Conservation (phyloP, 2,329 filamentous ascomycete species). For the Shiraia bambusicola region DNA sequence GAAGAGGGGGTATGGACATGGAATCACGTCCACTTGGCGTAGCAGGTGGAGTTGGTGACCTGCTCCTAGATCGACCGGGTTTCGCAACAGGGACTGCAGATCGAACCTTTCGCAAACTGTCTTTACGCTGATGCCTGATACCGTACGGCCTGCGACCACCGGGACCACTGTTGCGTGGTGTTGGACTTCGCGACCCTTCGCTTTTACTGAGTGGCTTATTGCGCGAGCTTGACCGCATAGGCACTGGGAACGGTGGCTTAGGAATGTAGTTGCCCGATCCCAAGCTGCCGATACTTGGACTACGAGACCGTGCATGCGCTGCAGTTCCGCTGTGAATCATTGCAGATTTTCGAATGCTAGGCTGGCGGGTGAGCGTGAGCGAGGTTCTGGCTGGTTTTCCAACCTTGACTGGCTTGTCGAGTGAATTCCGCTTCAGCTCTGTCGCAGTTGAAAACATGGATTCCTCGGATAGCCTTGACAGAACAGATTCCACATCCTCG, state of each 20-base stretch:
- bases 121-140: constrained; percentile 51
- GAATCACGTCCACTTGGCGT: constrained; percentile 70
- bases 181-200: constrained; percentile 78
- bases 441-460: constrained; percentile 24
- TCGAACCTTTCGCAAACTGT: constrained; percentile 75
- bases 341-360: constrained; percentile 73
- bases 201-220: constrained; percentile 68
- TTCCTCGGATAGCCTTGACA: constrained; percentile 35
- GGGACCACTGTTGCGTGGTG: constrained; percentile 52
- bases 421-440: constrained; percentile 31
- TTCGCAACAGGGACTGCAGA: constrained; percentile 73
- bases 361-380: constrained; percentile 41
- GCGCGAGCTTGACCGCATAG: constrained; percentile 82
- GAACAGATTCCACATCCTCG: constrained; percentile 44
- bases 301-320: constrained; percentile 66
- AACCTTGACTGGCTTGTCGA: constrained; percentile 41
- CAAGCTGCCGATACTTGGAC: constrained; percentile 64
- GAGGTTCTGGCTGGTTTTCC: constrained; percentile 35
- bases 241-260: constrained; percentile 86
- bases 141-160: constrained; percentile 45
- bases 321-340: constrained; percentile 78
- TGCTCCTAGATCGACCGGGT: constrained; percentile 48
- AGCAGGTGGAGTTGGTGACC: constrained; percentile 63
- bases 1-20: constrained; percentile 70
- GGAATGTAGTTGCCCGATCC: constrained; percentile 44